A percentile compares a stretch with the other conserved stretches of the same genome.
These are phyloP conservation scores for Cicer judaicum DNA, from an alignment of 306 rosid genomes.

Conservation along the genomic window DNA sequence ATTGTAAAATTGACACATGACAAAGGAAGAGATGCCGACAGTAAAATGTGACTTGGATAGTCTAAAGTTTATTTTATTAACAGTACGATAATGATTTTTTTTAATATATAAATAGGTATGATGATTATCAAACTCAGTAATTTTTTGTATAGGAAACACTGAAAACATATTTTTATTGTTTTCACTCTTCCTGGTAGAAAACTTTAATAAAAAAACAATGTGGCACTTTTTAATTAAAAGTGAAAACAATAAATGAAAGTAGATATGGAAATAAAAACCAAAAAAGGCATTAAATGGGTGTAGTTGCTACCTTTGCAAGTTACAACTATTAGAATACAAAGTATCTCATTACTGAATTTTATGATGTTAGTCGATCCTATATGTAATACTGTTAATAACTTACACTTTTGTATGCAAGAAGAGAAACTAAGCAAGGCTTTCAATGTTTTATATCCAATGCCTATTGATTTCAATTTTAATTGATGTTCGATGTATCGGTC, in stretches of 20 bases:
- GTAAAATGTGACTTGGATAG: background rate
- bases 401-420: background rate
- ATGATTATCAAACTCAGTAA: too few relatives aligned
- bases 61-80: background rate
- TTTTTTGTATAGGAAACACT: background rate
- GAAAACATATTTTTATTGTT: background rate
- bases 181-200: too few relatives aligned
- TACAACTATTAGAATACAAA: conserved; percentile 3
- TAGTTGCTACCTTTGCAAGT: background rate
- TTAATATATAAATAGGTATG: background rate
- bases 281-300: conserved; percentile 1
- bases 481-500: background rate
- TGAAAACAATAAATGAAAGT: background rate
- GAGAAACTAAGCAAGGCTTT: background rate
- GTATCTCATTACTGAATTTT: background rate
- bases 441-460: background rate
- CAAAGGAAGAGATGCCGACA: background rate
- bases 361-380: background rate
- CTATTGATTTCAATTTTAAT: conserved; percentile 13
- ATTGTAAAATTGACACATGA: background rate
- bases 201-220: background rate
- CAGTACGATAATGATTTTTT: too few relatives aligned
- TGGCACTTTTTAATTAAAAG: background rate
- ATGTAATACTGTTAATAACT: conserved; percentile 11
- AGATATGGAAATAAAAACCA: background rate